Evolutionary conservation across 2,329 filamentous ascomycete species (phyloP).

Genomic region (Raffaelea albimanens): DNA sequence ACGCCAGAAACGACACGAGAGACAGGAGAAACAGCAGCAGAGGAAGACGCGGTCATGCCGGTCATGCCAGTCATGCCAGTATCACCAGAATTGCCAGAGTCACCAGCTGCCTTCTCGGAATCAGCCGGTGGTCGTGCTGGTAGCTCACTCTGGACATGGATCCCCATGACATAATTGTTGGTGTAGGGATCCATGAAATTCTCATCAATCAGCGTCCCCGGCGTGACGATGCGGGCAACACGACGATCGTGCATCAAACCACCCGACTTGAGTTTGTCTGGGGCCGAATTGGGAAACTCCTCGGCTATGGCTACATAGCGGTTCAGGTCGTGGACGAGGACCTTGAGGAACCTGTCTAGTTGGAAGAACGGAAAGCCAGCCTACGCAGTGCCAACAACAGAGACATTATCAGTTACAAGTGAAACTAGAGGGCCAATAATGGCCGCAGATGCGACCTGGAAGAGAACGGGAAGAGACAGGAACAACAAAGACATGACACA

Average conservation of each 20-base stretch:
- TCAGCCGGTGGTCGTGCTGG: no score
- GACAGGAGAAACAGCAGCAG: background rate
- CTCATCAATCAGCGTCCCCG: conserved; percentile 93
- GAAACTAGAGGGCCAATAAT: conserved; percentile 5
- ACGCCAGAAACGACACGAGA: no score
- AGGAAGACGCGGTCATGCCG: background rate
- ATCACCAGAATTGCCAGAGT: background rate
- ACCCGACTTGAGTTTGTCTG: conserved; percentile 62
- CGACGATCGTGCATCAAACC: conserved; percentile 76
- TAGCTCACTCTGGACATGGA: conserved; percentile 41
- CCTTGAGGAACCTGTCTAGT: conserved; percentile 84
- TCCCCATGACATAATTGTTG: conserved; percentile 84
- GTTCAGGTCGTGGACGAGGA: conserved; percentile 81
- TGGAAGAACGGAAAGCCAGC: conserved; percentile 92
- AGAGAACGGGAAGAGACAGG: background rate
- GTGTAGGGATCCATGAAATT: conserved; percentile 91
- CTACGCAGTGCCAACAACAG: conserved; percentile 19
- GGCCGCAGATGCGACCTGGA: background rate
- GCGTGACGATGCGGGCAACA: conserved; percentile 82
- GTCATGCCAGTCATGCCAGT: background rate
- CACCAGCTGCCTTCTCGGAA: background rate
- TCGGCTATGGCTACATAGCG: conserved; percentile 91
- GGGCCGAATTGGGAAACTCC: conserved; percentile 69
- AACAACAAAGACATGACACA: background rate
- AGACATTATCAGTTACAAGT: background rate